Evolutionary conservation across 1,139 yeast genomes (phyloP), one percentile per base, ranked within the genome.

Genomic region (Magnusiomyces paraingens): DNA sequence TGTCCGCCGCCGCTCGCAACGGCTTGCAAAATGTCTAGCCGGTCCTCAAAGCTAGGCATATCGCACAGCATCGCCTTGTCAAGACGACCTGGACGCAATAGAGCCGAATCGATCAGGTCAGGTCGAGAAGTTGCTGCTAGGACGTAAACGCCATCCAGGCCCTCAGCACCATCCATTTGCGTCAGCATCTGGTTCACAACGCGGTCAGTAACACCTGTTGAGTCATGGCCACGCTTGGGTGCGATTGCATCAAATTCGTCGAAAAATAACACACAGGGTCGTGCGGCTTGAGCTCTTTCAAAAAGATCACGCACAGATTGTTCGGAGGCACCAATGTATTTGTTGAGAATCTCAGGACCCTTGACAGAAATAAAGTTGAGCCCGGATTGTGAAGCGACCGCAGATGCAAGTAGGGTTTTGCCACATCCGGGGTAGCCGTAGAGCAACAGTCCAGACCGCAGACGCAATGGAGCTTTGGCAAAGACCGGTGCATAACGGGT

Each of bases 111-210:
- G 61, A 94, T 91, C 63, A 93, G 76, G 66, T 93, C 98, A 0
- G 98, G 98, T 62, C 99, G 77, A 63, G 93, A 83, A 0, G 99
- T 94, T 0, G 99, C 99, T 0, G 98, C 99, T 36, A 93, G 74
- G 0, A 94, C 96, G 65, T 93, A 93, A 2, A 94, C 99, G 0
- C 98, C 98, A 64, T 91, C 97, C 40, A 91, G 74, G 0, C 98
- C 98, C 69, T 93, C 99, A 1, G 98, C 98, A 72, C 99, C 99
- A 70, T 93, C 99, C 96, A 93, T 90, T 68, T 94, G 98, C 0
- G 99, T 93, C 64, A 93, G 79, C 83, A 93, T 81, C 67, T 93
- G 99, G 70, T 94, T 94, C 43, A 93, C 99, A 44, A 93, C 97
- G 64, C 99, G 79, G 68, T 93, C 99, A 1, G 99, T 93, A 3